A percentile compares a stretch with the other conserved stretches of the same genome.
Conservation (phyloP, 371 early-diverging fungal genomes). For the Gilbertella persicaria region DNA sequence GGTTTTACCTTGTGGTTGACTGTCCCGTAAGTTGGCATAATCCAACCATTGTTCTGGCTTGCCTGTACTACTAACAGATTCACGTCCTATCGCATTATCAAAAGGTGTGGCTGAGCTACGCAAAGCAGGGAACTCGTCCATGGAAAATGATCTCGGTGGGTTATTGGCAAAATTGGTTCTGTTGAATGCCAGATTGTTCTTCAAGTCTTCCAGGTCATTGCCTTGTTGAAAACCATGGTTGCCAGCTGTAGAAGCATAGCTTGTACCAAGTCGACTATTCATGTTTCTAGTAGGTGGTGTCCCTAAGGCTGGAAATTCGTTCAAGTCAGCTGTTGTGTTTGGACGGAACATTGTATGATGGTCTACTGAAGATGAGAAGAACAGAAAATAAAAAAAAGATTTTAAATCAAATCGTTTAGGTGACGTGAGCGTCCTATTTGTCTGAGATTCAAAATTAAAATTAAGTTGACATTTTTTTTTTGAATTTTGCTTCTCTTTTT, state of each 20-base stretch:
- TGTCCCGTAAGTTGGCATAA: conserved; percentile 37
- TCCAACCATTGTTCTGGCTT: conserved; percentile 45
- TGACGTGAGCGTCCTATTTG: too few species aligned
- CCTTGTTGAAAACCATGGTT: conserved; percentile 31
- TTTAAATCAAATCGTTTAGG: too few species aligned
- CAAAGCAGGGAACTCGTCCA: conserved; percentile 55
- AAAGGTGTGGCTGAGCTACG: conserved; percentile 38
- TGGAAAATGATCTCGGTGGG: conserved; percentile 49
- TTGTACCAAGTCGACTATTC: conserved; percentile 32
- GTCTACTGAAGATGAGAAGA: too few species aligned
- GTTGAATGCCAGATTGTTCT: conserved; percentile 12
- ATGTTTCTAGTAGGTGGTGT: conserved; percentile 35
- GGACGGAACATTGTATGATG: conserved; percentile 53
- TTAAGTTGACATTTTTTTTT: too few species aligned
- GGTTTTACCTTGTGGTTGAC: conserved; percentile 12
- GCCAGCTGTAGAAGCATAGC: conserved; percentile 49
- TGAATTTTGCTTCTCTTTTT: too few species aligned
- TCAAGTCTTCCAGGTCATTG: conserved; percentile 11
- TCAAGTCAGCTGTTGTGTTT: conserved; percentile 48
- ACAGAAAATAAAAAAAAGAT: too few species aligned
- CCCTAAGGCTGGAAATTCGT: conserved; percentile 53
- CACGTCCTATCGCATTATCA: conserved; percentile 32
- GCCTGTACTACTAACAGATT: conserved; percentile 13
- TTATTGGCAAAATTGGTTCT: conserved; percentile 27
- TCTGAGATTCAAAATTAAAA: too few species aligned